Percentiles rank a stretch among this genome's conserved stretches.
These are phyloP conservation scores for Xerocomus spinulosus DNA, from an alignment of 768 basidiomycete genomes.

Conservation along the genomic window DNA sequence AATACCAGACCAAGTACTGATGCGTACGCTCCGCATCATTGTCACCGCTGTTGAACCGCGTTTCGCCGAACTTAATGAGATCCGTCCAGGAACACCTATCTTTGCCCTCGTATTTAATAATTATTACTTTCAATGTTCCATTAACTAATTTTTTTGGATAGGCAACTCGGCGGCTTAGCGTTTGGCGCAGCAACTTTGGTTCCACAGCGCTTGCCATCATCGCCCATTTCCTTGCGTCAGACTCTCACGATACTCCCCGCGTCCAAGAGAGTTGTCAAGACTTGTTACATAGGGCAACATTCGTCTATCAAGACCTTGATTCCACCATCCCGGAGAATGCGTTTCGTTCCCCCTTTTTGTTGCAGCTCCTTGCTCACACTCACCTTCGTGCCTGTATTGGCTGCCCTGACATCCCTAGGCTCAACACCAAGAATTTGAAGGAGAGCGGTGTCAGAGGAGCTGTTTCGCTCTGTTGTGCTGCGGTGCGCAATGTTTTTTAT, in stretches of 20 bases:
- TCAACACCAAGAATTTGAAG: background rate
- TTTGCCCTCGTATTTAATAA: background rate
- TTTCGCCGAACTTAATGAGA: background rate
- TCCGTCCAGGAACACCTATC: background rate
- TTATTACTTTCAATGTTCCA: background rate
- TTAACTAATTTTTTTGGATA: background rate
- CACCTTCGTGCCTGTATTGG: background rate
- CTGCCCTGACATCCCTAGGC: background rate
- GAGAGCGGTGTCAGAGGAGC: background rate
- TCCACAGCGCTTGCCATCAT: background rate
- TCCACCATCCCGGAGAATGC: background rate
- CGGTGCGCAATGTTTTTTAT: background rate
- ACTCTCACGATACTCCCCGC: background rate
- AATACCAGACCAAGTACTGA: background rate
- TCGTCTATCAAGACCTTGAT: background rate
- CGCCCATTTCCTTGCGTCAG: background rate
- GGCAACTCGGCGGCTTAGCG: background rate
- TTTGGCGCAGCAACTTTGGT: background rate
- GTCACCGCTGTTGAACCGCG: background rate
- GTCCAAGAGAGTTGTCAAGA: background rate
- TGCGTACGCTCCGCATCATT: background rate
- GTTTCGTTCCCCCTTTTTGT: background rate
- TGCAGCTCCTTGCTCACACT: background rate
- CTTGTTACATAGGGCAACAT: background rate
- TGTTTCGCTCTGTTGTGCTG: background rate